Conservation (phyloP, 2,329 filamentous ascomycete species). For the Beauveria pseudobassiana region DNA sequence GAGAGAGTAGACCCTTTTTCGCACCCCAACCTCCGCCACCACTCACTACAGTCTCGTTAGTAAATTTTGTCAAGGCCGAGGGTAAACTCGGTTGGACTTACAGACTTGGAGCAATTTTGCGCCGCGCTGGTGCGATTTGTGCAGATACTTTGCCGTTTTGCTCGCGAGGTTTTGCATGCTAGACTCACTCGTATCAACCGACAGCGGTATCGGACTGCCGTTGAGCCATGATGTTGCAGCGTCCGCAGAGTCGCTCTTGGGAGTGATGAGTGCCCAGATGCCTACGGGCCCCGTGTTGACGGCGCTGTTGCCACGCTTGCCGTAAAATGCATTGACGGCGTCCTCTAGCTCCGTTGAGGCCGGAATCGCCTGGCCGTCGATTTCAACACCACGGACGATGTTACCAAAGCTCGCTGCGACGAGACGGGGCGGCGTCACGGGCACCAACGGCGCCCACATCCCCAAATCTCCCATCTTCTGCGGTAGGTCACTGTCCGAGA, state of each 20-base stretch:
- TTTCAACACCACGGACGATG: conserved; percentile 60
- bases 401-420: conserved; percentile 68
- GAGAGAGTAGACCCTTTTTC: conserved; percentile 69
- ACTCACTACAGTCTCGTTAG: conserved; percentile 44
- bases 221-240: conserved; percentile 10
- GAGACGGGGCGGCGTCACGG: conserved; percentile 54
- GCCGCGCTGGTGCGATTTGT: conserved; percentile 31
- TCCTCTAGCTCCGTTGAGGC: conserved; percentile 67
- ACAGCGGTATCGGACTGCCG: neutral
- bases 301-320: conserved; percentile 23
- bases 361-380: conserved; percentile 40
- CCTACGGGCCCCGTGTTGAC: conserved; percentile 38
- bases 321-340: conserved; percentile 52
- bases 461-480: conserved; percentile 18
- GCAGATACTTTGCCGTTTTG: conserved; percentile 22
- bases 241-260: conserved; percentile 23
- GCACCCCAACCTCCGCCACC: conserved; percentile 80
- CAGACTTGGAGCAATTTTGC: conserved; percentile 39
- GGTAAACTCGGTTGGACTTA: conserved; percentile 21
- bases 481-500: conserved; percentile 18
- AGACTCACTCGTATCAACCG: conserved; percentile 9
- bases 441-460: conserved; percentile 44
- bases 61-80: neutral
- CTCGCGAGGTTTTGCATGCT: conserved; percentile 16
- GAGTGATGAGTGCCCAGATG: conserved; percentile 67